Conservation (phyloP, 2,329 filamentous ascomycete genomes). For the Penicillium sp. region DNA sequence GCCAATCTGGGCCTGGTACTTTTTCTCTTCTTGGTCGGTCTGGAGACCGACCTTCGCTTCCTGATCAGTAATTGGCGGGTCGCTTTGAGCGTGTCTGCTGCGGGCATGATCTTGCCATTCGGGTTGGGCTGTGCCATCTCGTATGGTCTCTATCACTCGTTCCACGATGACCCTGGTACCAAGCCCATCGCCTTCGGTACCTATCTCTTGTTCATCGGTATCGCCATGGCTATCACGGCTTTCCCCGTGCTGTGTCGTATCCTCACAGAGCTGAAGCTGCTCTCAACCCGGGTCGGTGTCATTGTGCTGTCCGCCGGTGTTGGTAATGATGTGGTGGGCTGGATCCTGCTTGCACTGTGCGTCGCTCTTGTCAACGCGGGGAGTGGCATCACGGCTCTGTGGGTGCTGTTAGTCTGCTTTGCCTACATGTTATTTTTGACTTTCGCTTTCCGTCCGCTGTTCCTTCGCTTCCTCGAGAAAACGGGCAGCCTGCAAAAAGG, state of each 20-base stretch:
- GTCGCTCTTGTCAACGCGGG: slow-evolving; percentile 89
- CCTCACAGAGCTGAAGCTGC: slow-evolving; percentile 81
- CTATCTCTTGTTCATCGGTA: slow-evolving; percentile 79
- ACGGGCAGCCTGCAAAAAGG: slow-evolving; percentile 81
- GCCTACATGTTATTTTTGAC: slow-evolving; percentile 75
- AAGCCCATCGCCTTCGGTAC: slow-evolving; percentile 61
- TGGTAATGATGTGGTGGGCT: slow-evolving; percentile 86
- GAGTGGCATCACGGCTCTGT: slow-evolving; percentile 77
- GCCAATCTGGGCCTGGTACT: slow-evolving; percentile 81
- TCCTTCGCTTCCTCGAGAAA: slow-evolving; percentile 70
- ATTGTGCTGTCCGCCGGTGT: slow-evolving; percentile 89
- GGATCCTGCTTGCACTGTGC: slow-evolving; percentile 89
- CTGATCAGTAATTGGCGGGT: slow-evolving; percentile 77
- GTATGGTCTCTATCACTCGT: slow-evolving; percentile 75
- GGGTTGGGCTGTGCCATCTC: slow-evolving; percentile 77
- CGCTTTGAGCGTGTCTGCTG: slow-evolving; percentile 71
- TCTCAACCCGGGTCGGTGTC: slow-evolving; percentile 78
- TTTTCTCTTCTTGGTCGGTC: slow-evolving; percentile 82
- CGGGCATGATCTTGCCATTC: slow-evolving; percentile 80
- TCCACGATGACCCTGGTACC: slow-evolving; percentile 56
- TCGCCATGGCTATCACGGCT: slow-evolving; percentile 86
- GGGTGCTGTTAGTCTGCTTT: slow-evolving; percentile 71
- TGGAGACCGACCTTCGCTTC: slow-evolving; percentile 80
- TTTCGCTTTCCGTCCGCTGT: slow-evolving; percentile 68
- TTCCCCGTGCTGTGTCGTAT: slow-evolving; percentile 94